Percentiles rank a stretch among this genome's conserved stretches.
phyloP scores from a whole-genome alignment of 768 basidiomycete genomes.

The Suillus subalutaceus region DNA sequence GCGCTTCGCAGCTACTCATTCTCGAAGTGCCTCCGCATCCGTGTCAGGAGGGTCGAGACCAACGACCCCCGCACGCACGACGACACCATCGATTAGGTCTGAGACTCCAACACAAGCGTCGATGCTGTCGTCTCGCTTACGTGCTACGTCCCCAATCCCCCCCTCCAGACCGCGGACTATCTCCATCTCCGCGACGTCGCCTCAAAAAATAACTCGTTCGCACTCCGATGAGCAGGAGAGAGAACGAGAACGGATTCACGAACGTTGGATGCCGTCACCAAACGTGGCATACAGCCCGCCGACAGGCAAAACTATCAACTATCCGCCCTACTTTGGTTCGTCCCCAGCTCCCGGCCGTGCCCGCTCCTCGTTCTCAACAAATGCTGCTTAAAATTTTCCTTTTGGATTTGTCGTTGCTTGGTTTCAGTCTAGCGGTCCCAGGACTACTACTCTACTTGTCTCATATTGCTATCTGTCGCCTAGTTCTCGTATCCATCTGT shows the following conservation, averaged over 20 bases:
- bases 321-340: constrained; percentile 27
- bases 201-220: constrained; percentile 61
- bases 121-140: constrained; percentile 31
- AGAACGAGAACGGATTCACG: constrained; percentile 50
- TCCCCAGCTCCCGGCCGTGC: constrained; percentile 22
- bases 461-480: constrained; percentile 38
- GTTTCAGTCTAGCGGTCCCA: constrained; percentile 29
- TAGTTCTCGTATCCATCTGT: constrained; percentile 23
- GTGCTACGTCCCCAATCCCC: constrained; percentile 33
- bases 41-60: constrained; percentile 43
- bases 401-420: constrained; percentile 21
- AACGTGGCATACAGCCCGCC: constrained; percentile 40
- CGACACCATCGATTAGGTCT: constrained; percentile 30
- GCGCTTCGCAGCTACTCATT: constrained; percentile 55
- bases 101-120: constrained; percentile 21
- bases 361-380: constrained; percentile 36
- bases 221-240: constrained; percentile 66
- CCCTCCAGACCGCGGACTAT: constrained; percentile 52
- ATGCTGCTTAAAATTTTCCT: constrained; percentile 34
- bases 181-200: constrained; percentile 49
- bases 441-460: constrained; percentile 36
- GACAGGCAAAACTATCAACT: constrained; percentile 32
- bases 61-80: constrained; percentile 35
- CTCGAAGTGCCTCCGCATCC: constrained; percentile 54
- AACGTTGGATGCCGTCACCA: constrained; percentile 65